Evolutionary conservation across 2,329 filamentous ascomycete genomes (phyloP), one percentile per base, ranked within the genome.

Genomic region (Neonectria faginata): DNA sequence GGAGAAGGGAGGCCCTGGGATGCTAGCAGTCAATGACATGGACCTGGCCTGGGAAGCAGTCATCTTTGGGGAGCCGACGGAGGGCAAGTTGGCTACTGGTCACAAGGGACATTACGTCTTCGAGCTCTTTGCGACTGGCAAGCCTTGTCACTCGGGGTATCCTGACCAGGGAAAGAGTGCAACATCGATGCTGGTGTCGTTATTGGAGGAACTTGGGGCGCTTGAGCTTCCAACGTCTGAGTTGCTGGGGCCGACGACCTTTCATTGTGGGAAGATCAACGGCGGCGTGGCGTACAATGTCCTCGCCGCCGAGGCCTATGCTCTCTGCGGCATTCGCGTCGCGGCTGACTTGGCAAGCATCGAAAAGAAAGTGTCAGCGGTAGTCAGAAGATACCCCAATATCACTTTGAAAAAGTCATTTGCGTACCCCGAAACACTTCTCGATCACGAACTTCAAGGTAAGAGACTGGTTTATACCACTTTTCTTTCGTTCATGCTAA

Each of bases 1-100:
- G 74, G 91, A 93, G 74, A 83, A 82, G 14, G 84, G 84, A 42
- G 91, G 91, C 3, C 85, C 87, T 51, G 91, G 91, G 6, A 93
- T 93, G 91, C 52, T 65, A 33, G 76, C 74, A 22, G 80, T 78
- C 2, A 82, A 89, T 72, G 75, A 80, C 5, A 75, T 87, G 45
- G 76, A 80, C 56, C 66, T 84, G 69, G 74, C 60, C 18, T 90
- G 88, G 82, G 85, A 89, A 52, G 84, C 89, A 6, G 84, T 91
- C 64, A 88, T 89, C 69, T 93, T 93, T 73, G 91, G 91, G 14
- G 91, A 93, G 73, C 91, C 91, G 1, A 93, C 91, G 0, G 90
- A 93, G 68, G 81, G 85, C 42, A 91, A 90, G 72, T 85, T 93
- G 5, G 90, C 89, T 0, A 82, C 86, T 14, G 91, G 91, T 9